phyloP scores from a whole-genome alignment of 2,329 filamentous ascomycete species.

The Scedosporium apiospermum region DNA sequence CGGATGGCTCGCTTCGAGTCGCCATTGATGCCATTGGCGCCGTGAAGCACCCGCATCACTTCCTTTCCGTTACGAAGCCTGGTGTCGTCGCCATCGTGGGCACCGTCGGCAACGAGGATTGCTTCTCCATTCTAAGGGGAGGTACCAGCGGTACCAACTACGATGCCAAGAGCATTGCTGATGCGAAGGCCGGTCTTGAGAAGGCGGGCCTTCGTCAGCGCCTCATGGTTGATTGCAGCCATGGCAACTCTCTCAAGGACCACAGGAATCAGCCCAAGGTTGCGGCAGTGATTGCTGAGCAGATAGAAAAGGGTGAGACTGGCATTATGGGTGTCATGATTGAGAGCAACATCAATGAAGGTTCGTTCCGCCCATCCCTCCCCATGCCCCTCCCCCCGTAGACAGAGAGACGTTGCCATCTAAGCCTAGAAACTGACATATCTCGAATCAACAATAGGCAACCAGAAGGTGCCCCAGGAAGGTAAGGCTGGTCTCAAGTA shows the following conservation, averaged over 20 bases:
- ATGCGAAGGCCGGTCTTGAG: conserved; percentile 65
- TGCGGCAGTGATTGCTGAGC: conserved; percentile 69
- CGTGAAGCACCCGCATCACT: conserved; percentile 80
- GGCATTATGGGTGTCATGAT: conserved; percentile 97
- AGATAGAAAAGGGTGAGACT: conserved; percentile 78
- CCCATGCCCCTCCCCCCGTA: not conserved
- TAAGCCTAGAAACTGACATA: not conserved
- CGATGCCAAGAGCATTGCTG: conserved; percentile 73
- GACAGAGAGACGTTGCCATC: too few relatives aligned
- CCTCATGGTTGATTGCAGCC: conserved; percentile 98
- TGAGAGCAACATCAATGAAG: conserved; percentile 92
- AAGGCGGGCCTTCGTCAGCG: conserved; percentile 80
- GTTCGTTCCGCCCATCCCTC: conserved; percentile 16
- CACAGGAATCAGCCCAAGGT: conserved; percentile 97
- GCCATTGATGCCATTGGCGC: conserved; percentile 94
- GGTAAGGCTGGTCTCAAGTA: conserved; percentile 71
- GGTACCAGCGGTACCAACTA: conserved; percentile 91
- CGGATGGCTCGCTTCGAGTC: conserved; percentile 81
- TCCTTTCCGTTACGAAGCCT: conserved; percentile 97
- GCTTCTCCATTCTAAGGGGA: conserved; percentile 91
- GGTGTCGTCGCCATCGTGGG: conserved; percentile 90
- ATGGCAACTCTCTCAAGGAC: conserved; percentile 96
- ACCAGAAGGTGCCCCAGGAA: conserved; percentile 79
- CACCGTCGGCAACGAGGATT: conserved; percentile 90
- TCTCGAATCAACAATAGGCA: conserved; percentile 20